These are phyloP conservation scores for Hygrocybe coccinea DNA, from an alignment of 768 basidiomycete species.

Conservation along the genomic window DNA sequence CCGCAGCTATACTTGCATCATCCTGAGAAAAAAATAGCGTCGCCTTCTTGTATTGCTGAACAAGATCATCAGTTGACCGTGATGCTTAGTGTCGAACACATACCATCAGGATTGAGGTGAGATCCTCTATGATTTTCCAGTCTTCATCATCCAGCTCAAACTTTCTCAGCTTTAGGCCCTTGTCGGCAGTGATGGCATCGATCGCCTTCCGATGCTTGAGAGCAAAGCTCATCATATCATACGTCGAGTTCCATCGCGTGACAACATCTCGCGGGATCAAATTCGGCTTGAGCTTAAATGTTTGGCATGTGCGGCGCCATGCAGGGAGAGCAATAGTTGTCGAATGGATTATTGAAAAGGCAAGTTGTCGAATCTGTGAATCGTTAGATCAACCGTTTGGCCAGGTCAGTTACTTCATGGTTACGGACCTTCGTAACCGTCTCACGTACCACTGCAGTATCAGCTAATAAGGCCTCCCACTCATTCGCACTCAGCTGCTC, in stretches of 20 bases:
- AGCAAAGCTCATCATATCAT: neutral
- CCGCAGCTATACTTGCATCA: slow-evolving; percentile 18
- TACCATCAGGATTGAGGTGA: slow-evolving; percentile 5
- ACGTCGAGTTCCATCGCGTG: neutral
- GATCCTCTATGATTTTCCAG: slow-evolving; percentile 20
- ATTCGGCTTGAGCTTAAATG: neutral
- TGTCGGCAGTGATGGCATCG: slow-evolving; percentile 13
- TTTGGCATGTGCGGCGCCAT: slow-evolving; percentile 22
- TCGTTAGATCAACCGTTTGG: neutral
- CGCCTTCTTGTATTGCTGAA: neutral
- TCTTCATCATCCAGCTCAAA: slow-evolving; percentile 12
- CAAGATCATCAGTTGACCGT: too few species aligned
- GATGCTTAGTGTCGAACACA: too few species aligned
- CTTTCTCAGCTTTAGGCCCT: neutral
- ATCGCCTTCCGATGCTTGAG: slow-evolving; percentile 16
- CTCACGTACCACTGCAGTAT: neutral
- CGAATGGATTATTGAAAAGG: slow-evolving; percentile 25
- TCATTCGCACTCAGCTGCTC: neutral
- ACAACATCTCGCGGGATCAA: slow-evolving; percentile 1
- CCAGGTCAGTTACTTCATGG: neutral
- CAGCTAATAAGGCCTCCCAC: neutral
- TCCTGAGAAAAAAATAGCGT: neutral
- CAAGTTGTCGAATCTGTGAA: slow-evolving; percentile 17
- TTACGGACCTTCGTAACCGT: neutral
- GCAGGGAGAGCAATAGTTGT: slow-evolving; percentile 27